Evolutionary conservation across 192 early-diverging fungal genomes (phyloP).

Genomic region (Jimgerdemannia lactiflua): DNA sequence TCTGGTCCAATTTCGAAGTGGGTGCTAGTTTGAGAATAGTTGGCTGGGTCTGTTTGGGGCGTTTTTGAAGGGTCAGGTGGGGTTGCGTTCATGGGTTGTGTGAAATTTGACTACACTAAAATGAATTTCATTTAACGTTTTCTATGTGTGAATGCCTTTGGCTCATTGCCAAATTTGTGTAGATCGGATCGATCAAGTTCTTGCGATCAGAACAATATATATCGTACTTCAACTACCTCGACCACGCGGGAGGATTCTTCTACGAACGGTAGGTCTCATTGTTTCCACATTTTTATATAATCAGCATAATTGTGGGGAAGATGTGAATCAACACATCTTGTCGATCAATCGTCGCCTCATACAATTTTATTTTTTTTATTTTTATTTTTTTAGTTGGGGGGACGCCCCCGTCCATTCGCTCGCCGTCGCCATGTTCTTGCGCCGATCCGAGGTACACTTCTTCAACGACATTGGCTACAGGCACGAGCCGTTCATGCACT

Average conservation of each 20-base stretch:
- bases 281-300: no score
- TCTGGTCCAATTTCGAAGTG: slow-evolving; percentile 86
- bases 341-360: no score
- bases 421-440: slow-evolving; percentile 23
- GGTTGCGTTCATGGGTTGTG: no score
- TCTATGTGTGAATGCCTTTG: slow-evolving; percentile 32
- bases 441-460: slow-evolving; percentile 21
- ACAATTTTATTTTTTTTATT: no score
- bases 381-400: slow-evolving; percentile 16
- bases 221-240: slow-evolving; percentile 68
- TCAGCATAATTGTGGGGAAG: no score
- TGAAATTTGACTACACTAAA: no score
- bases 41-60: no score
- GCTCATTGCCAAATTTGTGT: slow-evolving; percentile 58
- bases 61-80: no score
- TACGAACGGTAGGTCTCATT: slow-evolving; percentile 58
- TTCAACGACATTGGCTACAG: slow-evolving; percentile 33
- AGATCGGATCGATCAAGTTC: slow-evolving; percentile 44
- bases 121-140: no score
- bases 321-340: no score
- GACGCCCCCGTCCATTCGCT: slow-evolving; percentile 31
- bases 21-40: not conserved
- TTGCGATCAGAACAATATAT: slow-evolving; percentile 63
- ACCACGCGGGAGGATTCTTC: slow-evolving; percentile 77
- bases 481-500: slow-evolving; percentile 24